phyloP scores from a whole-genome alignment of 2,329 filamentous ascomycete genomes.

The Dactylellina haptotyla region DNA sequence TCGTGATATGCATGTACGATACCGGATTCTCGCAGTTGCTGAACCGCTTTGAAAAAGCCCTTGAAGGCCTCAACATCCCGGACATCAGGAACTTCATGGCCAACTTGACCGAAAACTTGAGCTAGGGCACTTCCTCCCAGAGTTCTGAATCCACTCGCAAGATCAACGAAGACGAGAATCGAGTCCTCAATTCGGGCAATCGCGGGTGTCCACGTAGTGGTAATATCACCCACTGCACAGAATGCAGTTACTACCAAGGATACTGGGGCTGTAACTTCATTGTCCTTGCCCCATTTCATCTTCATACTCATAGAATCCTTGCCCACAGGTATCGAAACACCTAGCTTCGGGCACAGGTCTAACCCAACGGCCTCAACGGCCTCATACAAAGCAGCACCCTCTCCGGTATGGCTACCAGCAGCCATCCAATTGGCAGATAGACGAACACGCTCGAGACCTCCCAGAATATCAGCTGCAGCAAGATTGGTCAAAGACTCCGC shows the following conservation, averaged over 20 bases:
- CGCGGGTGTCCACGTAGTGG: conserved; percentile 92
- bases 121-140: conserved; percentile 91
- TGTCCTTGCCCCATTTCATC: conserved; percentile 84
- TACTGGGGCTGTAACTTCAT: conserved; percentile 90
- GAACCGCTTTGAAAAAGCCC: conserved; percentile 90
- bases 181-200: conserved; percentile 86
- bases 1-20: conserved; percentile 95
- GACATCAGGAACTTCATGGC: conserved; percentile 85
- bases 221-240: conserved; percentile 80
- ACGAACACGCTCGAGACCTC: conserved; percentile 80
- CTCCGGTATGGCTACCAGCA: conserved; percentile 89
- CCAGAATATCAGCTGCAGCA: conserved; percentile 78
- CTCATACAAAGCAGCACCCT: conserved; percentile 91
- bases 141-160: conserved; percentile 80
- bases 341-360: conserved; percentile 89
- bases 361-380: conserved; percentile 92
- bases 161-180: conserved; percentile 87
- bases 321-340: conserved; percentile 91
- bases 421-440: conserved; percentile 99
- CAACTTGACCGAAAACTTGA: conserved; percentile 86
- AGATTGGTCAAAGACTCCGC: conserved; percentile 93
- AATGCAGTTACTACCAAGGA: conserved; percentile 93
- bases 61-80: conserved; percentile 81
- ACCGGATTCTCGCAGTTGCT: conserved; percentile 72
- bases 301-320: conserved; percentile 99